These are phyloP conservation scores for Leishmania mexicana DNA, from an alignment of 208 protist species.

Conservation along the genomic window DNA sequence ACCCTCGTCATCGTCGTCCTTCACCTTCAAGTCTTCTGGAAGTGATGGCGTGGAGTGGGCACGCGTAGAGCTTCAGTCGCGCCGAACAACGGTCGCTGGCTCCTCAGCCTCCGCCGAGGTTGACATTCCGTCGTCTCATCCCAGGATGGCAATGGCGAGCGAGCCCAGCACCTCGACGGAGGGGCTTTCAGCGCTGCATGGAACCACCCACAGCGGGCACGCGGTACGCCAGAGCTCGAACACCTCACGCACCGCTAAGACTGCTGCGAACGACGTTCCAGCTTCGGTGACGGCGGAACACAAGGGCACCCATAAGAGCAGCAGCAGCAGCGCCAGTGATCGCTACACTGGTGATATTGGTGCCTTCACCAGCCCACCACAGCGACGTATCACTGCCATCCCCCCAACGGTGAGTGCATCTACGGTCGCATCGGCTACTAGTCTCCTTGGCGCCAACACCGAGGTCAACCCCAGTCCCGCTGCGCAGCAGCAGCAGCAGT, in stretches of 20 bases:
- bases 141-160: not conserved
- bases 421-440: not conserved
- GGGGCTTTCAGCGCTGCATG: not conserved
- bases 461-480: not conserved
- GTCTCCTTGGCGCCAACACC: not conserved
- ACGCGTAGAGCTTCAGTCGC: constrained; percentile 1
- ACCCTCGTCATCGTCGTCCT: constrained; percentile 21
- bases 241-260: not conserved
- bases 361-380: not conserved
- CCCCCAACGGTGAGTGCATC: not conserved
- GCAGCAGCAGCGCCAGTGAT: constrained; percentile 9
- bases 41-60: constrained; percentile 1
- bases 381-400: not conserved
- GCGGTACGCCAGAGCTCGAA: not conserved
- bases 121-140: not conserved
- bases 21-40: not conserved
- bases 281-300: not conserved
- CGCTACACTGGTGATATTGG: not conserved
- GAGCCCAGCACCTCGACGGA: not conserved
- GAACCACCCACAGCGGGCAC: not conserved
- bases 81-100: not conserved
- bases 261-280: not conserved
- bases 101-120: constrained; percentile 3
- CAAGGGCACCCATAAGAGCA: not conserved
- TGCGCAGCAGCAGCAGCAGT: not conserved